These are phyloP conservation scores for Candida nitratophila DNA, from an alignment of 805 yeast genomes.

Conservation along the genomic window DNA sequence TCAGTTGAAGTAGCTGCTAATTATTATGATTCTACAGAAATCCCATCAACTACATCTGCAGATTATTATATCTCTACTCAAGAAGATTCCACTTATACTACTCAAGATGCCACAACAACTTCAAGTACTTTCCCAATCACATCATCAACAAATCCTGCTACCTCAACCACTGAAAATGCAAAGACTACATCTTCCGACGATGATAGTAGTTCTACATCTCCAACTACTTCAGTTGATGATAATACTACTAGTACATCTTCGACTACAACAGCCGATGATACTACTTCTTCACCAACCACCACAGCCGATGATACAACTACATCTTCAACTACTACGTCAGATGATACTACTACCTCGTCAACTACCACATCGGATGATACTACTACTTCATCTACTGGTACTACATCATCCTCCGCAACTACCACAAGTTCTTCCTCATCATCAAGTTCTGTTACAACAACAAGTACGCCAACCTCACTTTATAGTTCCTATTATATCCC, in stretches of 20 bases:
- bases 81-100: neutral
- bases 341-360: neutral
- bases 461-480: too few relatives aligned
- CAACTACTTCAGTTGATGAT: neutral
- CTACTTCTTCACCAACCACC: neutral
- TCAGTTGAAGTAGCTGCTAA: neutral
- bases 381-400: neutral
- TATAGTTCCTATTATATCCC: too few relatives aligned
- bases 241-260: neutral
- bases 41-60: neutral
- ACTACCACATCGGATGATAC: neutral
- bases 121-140: neutral
- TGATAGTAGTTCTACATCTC: neutral
- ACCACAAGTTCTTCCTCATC: neutral
- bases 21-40: neutral
- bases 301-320: neutral
- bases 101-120: neutral
- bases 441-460: neutral
- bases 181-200: neutral
- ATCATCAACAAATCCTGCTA: slow-evolving; percentile 14
- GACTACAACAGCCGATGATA: neutral
- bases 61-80: neutral
- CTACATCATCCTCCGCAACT: neutral
- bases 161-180: neutral
- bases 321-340: neutral